phyloP scores from a whole-genome alignment of 495 filamentous ascomycete species.

The Pseudevernia furfuracea region DNA sequence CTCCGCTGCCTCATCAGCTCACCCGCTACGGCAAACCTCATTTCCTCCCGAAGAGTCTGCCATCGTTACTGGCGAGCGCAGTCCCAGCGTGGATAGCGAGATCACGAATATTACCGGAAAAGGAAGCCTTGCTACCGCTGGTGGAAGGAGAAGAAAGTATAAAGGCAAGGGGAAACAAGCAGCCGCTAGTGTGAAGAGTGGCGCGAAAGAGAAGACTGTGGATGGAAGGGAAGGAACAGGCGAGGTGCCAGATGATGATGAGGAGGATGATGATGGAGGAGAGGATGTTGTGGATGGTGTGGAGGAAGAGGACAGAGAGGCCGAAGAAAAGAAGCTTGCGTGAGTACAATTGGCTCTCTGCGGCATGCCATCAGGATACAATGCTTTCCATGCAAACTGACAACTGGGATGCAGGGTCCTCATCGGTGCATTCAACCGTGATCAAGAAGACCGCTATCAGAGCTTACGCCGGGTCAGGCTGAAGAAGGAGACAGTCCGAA shows the following conservation, averaged over 20 bases:
- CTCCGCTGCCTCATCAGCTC: constrained; percentile 43
- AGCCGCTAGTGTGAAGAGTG: constrained; percentile 32
- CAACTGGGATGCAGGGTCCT: constrained; percentile 44
- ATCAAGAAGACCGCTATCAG: constrained; percentile 67
- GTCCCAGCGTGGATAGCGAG: constrained; percentile 59
- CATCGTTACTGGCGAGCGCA: constrained; percentile 45
- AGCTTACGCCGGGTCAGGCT: constrained; percentile 65
- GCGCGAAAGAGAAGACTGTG: constrained; percentile 39
- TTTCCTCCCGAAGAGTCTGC: constrained; percentile 58
- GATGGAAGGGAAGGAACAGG: constrained; percentile 43
- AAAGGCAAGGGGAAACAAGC: constrained; percentile 60
- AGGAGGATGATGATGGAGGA: constrained; percentile 60
- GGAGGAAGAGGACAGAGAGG: constrained; percentile 56
- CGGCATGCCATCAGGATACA: not conserved
- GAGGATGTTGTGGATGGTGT: constrained; percentile 55
- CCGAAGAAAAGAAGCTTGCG: constrained; percentile 62
- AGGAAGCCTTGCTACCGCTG: constrained; percentile 47
- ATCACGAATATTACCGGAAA: constrained; percentile 57
- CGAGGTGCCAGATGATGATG: constrained; percentile 53
- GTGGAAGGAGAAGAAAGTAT: constrained; percentile 45
- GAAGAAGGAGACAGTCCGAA: constrained; percentile 51
- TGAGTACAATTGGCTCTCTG: constrained; percentile 31
- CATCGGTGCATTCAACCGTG: constrained; percentile 55
- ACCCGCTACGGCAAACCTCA: constrained; percentile 83
- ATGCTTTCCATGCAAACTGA: not conserved